Conservation (phyloP, 1,284 basidiomycete species). For the Ceratobasidium sp. region DNA sequence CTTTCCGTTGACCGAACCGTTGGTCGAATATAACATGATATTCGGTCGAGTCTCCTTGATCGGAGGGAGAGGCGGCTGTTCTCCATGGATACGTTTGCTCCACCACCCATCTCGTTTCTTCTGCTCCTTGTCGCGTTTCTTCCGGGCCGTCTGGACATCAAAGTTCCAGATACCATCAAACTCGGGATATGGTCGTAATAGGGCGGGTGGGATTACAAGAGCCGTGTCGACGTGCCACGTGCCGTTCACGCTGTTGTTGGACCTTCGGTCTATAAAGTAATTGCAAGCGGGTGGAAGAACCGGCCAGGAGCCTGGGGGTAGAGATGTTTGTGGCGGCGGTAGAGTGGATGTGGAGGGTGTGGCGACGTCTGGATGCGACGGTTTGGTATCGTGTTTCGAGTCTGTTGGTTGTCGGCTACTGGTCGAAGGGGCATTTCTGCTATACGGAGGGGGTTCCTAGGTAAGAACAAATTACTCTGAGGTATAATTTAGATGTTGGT, state of each 20-base stretch:
- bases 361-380: not conserved
- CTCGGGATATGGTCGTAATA: not conserved
- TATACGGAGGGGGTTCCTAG: constrained; percentile 21
- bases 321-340: not conserved
- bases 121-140: constrained; percentile 16
- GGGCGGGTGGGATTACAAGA: not conserved
- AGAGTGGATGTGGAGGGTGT: not conserved
- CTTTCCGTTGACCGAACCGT: constrained; percentile 15
- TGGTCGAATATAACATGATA: constrained; percentile 16
- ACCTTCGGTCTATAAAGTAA: constrained; percentile 9
- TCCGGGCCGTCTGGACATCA: constrained; percentile 2
- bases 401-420: not conserved
- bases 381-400: constrained; percentile 2
- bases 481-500: not conserved
- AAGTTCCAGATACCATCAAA: constrained; percentile 20
- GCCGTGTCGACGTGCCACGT: constrained; percentile 34
- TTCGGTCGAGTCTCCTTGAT: constrained; percentile 24
- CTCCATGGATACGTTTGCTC: not conserved
- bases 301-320: not conserved
- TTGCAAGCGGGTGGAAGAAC: constrained; percentile 16
- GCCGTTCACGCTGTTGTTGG: constrained; percentile 9
- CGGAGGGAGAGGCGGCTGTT: not conserved
- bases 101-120: constrained; percentile 16
- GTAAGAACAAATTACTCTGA: not conserved
- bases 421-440: not conserved